phyloP scores from a whole-genome alignment of 2,329 filamentous ascomycete genomes.

The Helicocarpus griseus region DNA sequence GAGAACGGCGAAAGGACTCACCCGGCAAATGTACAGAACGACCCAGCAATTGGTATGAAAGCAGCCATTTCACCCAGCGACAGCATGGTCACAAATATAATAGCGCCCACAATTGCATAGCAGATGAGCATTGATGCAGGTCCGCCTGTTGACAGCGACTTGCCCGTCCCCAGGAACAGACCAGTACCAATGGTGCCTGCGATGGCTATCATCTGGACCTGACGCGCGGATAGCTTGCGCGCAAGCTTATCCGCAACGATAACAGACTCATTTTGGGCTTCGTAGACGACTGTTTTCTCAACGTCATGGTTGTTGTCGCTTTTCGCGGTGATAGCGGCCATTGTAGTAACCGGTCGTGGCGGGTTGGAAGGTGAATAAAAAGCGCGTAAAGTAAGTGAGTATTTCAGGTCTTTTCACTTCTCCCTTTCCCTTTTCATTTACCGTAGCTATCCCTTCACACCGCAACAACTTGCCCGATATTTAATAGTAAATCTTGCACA shows the following conservation, averaged over 20 bases:
- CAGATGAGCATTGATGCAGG: conserved; percentile 50
- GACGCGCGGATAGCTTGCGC: conserved; percentile 49
- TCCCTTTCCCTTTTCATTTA: too few species aligned
- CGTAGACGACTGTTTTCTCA: conserved; percentile 8
- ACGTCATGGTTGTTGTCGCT: conserved; percentile 6
- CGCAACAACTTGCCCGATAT: too few species aligned
- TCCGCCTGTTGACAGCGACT: conserved; percentile 49
- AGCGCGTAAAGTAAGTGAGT: too few species aligned
- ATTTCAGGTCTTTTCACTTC: too few species aligned
- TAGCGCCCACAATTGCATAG: conserved; percentile 48
- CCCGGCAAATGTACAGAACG: conserved; percentile 48
- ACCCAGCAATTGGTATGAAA: conserved; percentile 45
- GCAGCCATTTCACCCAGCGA: conserved; percentile 53
- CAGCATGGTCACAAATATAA: conserved; percentile 52
- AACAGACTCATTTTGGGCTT: neutral
- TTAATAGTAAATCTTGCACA: too few species aligned
- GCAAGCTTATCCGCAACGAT: conserved; percentile 40
- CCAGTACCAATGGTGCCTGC: conserved; percentile 43
- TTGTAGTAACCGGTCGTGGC: too few species aligned
- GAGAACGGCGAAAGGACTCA: conserved; percentile 17
- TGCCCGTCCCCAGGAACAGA: conserved; percentile 53
- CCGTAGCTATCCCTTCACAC: too few species aligned
- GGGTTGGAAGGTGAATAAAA: too few species aligned
- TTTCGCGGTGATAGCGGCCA: neutral
- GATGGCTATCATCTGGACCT: conserved; percentile 58